Evolutionary conservation across 495 filamentous ascomycete species (phyloP), one percentile per base, ranked within the genome.

Genomic region (Cairneyella variabilis): DNA sequence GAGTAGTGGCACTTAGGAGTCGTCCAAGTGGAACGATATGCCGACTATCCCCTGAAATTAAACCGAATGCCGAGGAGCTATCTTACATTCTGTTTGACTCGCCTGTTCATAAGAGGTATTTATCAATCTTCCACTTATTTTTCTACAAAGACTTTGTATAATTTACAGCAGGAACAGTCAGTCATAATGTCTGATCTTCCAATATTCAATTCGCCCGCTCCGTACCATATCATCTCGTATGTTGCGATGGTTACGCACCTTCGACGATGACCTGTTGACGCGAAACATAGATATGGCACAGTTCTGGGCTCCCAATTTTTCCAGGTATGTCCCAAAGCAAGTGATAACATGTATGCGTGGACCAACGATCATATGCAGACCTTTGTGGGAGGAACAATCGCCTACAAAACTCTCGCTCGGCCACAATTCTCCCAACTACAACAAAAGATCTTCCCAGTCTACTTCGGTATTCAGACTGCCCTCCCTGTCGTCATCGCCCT

Each of bases 351-450:
- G 14, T 39, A n/a, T 6, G n/a, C n/a, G n/a, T n/a, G n/a, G n/a
- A n/a, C n/a, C n/a, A n/a, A n/a, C n/a, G n/a, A n/a, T n/a, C n/a
- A n/a, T 10, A 21, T 32, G 10, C 57, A 89, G 83, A 87, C 88
- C 54, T 96, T 96, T 69, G 72, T 96, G 52, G 81, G 77, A 49
- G 89, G 89, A 26, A 75, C 86, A 25, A 67, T 91, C 39, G 82
- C 88, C 49, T 96, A 83, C 75, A 76, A 74, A 39, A 77, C 80
- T 49, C 82, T 97, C 42, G 76, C 88, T 9, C 83, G 89, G 9
- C 82, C 89, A 0, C 83, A 91, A 64, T 97, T 97, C 71, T 75
- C 83, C 4, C 74, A 79, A 30, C 76, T 97, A 22, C 92, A 95
- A 71, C 70, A 79, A 28, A 78, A 78, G 60, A 82, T 90, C 62